Base-by-base conservation (phyloP, 495 filamentous ascomycete species). In the Xylaria castorea region DNA sequence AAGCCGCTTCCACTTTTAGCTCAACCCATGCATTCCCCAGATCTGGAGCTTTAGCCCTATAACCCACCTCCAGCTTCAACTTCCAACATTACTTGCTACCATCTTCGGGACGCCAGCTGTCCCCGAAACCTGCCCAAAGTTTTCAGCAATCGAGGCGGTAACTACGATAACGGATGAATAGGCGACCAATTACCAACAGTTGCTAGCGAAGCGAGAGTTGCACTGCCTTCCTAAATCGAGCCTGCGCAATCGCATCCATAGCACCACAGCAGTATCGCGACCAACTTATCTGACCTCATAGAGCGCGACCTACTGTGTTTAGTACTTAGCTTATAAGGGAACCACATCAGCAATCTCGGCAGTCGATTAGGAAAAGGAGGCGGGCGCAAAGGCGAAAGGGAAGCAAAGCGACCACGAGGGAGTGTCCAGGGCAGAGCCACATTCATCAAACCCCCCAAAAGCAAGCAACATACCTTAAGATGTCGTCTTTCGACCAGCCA, bases 401-500 rank as follows among this genome's bases (percentile, higher is more conserved):
- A n/a, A 66, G n/a, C n/a, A 30, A 48, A 36, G 38, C 63, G 40
- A 32, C 1, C 22, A 30, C 16, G 5, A 20, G 22, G 25, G 32
- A 36, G 61, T 7, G 20, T 27, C 61, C 5, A 6, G 38, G 25
- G n/a, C 9, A 50, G 8, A 22, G 46, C 9, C 61, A 32, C 38
- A 44, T 46, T 27, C 38, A 27, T 65, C 40, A 12, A 50, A 4
- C 25, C 53, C 11, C 4, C 36, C 14, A 1, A 16, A 44, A 42
- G n/a, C 18, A 34, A 40, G 9, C 40, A 53, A 36, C 9, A 66
- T 27, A 48, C n/a, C 44, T 32, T n/a, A 69, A 53, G 12, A 73
- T 74, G 64, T 95, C 95, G 93, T 93, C 93, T 66, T 93, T 94
- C 85, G 93, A 95, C 75, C 80, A 89, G 40, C 87, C 88, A 40